Conservation (phyloP, 139 green algal species). For the Chlorella vulgaris region DNA sequence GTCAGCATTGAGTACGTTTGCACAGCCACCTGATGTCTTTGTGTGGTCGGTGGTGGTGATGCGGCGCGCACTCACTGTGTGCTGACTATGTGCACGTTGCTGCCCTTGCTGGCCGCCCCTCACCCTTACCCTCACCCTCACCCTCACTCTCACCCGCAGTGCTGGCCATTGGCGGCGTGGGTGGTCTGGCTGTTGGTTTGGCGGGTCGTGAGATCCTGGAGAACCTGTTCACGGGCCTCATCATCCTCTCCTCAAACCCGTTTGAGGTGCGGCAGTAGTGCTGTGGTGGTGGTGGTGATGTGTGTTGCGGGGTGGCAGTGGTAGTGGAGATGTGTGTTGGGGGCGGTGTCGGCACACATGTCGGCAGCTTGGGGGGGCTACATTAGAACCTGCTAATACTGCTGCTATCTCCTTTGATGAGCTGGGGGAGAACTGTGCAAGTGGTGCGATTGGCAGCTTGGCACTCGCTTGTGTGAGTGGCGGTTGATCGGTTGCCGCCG, state of each 20-base stretch:
- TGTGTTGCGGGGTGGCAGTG: not conserved
- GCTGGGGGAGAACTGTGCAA: too few species aligned
- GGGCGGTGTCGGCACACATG: too few species aligned
- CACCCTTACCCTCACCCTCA: not conserved
- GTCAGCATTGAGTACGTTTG: too few species aligned
- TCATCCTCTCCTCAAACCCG: slow-evolving; percentile 80
- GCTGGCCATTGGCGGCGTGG: slow-evolving; percentile 91
- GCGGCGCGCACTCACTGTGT: too few species aligned
- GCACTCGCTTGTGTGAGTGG: not conserved
- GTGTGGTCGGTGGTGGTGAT: too few species aligned
- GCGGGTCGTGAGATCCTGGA: slow-evolving; percentile 91
- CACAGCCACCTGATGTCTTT: too few species aligned
- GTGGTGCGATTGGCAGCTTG: too few species aligned
- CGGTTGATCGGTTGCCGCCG: not conserved
- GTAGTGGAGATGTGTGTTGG: too few species aligned
- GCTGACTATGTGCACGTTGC: not conserved
- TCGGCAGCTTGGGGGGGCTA: too few species aligned
- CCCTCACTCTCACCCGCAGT: slow-evolving; percentile 43
- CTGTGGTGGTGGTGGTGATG: not conserved
- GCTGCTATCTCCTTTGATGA: too few species aligned
- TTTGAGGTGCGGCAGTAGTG: slow-evolving; percentile 59
- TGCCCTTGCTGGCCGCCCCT: too few species aligned
- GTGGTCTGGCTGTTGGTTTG: slow-evolving; percentile 92
- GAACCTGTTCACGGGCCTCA: slow-evolving; percentile 93
- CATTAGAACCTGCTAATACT: too few species aligned